Evolutionary conservation across 768 basidiomycete species (phyloP).

Genomic region (Mycena maculata): DNA sequence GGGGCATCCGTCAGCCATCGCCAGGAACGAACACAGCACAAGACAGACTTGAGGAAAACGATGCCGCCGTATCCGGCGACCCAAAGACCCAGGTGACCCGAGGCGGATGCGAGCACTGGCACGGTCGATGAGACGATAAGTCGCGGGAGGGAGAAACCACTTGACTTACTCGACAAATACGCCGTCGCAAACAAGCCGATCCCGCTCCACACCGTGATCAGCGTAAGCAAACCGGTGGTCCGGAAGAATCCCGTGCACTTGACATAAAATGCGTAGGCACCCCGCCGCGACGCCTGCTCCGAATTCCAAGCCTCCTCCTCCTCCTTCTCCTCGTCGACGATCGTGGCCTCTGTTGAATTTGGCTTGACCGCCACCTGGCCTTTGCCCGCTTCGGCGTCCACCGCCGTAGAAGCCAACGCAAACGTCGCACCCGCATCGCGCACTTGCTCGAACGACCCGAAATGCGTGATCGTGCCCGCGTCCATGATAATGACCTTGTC

Average conservation of each 20-base stretch:
- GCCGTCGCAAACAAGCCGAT: conserved; percentile 5
- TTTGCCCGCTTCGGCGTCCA: neutral
- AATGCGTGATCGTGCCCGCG: conserved; percentile 14
- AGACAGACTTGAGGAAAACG: conserved; percentile 8
- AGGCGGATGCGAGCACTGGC: conserved; percentile 17
- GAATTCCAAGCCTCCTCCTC: conserved; percentile 5
- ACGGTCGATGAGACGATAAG: neutral
- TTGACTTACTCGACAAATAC: conserved; percentile 21
- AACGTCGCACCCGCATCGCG: conserved; percentile 8
- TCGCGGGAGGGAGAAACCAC: neutral
- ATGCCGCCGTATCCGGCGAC: conserved; percentile 24
- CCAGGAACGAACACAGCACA: neutral
- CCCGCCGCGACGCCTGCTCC: neutral
- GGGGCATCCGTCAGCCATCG: neutral
- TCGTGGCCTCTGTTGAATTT: conserved; percentile 1
- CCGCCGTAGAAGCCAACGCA: conserved; percentile 1
- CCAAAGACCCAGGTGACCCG: conserved; percentile 27
- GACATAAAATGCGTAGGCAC: conserved; percentile 3
- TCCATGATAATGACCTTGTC: conserved; percentile 26
- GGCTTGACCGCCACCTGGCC: neutral
- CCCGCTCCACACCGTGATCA: conserved; percentile 18
- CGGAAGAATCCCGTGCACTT: neutral
- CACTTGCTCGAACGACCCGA: conserved; percentile 27
- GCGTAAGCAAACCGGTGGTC: neutral
- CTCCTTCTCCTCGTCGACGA: conserved; percentile 11